phyloP scores from a whole-genome alignment of 1,284 basidiomycete genomes.

The Leccinum griseonigrum region DNA sequence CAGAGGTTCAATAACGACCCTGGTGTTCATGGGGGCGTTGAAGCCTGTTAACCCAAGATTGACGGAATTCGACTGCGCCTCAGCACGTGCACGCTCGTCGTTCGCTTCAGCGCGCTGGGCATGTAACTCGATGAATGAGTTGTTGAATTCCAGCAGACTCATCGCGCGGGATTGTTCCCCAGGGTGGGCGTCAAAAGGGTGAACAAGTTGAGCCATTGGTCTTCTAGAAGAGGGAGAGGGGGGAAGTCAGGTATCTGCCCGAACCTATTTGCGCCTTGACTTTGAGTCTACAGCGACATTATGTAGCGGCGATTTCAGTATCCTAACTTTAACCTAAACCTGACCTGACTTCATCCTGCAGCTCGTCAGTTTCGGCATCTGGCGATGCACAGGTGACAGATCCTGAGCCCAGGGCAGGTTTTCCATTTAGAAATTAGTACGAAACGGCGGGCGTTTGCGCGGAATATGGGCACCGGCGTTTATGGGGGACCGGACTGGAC shows the following conservation, averaged over 20 bases:
- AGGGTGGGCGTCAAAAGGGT: not conserved
- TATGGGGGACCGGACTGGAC: no score
- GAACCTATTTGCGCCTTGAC: no score
- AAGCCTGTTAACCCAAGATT: not conserved
- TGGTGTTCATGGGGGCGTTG: not conserved
- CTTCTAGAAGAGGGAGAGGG: not conserved
- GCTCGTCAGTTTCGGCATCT: no score
- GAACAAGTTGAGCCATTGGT: not conserved
- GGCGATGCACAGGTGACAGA: no score
- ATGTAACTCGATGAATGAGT: not conserved
- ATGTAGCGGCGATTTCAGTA: no score
- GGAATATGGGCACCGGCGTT: no score
- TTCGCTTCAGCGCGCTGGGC: not conserved
- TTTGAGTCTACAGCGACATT: no score
- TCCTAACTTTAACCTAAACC: no score
- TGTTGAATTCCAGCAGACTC: constrained; percentile 1
- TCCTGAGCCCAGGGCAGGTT: no score
- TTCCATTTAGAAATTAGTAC: no score
- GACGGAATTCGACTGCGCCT: not conserved
- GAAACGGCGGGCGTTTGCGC: no score
- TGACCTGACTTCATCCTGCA: no score
- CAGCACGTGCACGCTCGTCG: not conserved
- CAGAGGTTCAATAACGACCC: constrained; percentile 1
- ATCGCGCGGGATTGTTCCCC: not conserved
- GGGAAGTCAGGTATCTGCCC: not conserved